These are phyloP conservation scores for Chytriomyces hyalinus DNA, from an alignment of 192 early-diverging fungal species.

Conservation along the genomic window DNA sequence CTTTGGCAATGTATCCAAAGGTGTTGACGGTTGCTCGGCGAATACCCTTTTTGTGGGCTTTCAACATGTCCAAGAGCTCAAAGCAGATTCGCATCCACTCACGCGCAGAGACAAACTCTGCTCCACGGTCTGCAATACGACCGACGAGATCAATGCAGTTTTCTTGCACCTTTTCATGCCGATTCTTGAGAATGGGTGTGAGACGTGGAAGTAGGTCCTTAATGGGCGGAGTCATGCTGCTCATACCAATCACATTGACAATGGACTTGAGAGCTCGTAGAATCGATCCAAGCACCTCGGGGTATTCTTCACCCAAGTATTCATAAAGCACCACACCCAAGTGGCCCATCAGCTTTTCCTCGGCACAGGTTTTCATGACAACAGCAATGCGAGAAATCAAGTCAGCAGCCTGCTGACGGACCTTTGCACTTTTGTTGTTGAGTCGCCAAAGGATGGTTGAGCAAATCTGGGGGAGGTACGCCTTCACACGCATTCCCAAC, in stretches of 20 bases:
- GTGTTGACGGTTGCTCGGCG: constrained; percentile 96
- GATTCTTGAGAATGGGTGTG: constrained; percentile 97
- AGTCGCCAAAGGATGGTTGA: constrained; percentile 95
- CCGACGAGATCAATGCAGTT: constrained; percentile 93
- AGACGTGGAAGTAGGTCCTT: constrained; percentile 94
- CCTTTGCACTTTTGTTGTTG: constrained; percentile 94
- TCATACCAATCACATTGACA: constrained; percentile 97
- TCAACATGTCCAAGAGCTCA: constrained; percentile 94
- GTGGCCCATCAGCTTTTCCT: constrained; percentile 93
- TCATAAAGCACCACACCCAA: constrained; percentile 94
- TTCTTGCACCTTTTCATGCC: constrained; percentile 96
- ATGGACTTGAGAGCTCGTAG: constrained; percentile 91
- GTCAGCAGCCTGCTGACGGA: constrained; percentile 97
- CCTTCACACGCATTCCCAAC: constrained; percentile 85
- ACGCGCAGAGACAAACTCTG: constrained; percentile 92
- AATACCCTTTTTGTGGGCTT: constrained; percentile 94
- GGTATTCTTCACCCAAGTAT: constrained; percentile 99
- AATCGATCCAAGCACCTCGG: constrained; percentile 96
- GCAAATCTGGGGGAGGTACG: constrained; percentile 92
- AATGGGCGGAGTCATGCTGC: constrained; percentile 97
- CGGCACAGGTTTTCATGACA: constrained; percentile 92
- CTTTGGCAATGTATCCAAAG: constrained; percentile 98
- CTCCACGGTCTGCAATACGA: constrained; percentile 96
- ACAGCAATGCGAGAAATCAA: constrained; percentile 91
- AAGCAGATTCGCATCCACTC: constrained; percentile 99